Evolutionary conservation across 2,329 filamentous ascomycete genomes (phyloP), one percentile per base, ranked within the genome.

Genomic region (Penicillium sclerotigenum): DNA sequence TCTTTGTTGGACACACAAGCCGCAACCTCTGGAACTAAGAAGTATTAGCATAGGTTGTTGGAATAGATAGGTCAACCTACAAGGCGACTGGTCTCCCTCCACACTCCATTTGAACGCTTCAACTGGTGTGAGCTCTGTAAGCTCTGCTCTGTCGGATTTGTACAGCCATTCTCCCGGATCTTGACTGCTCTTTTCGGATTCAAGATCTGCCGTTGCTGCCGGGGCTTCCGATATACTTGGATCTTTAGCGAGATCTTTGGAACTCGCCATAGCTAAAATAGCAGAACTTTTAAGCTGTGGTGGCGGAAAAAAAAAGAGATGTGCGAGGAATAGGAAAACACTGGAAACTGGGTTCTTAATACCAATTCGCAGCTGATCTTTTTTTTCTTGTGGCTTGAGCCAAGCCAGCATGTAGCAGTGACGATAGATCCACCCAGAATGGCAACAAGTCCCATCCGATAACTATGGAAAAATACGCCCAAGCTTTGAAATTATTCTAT

Each of bases 51-150:
- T n/a, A n/a, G 2, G n/a, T 14, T 16, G 4, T 20, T 31, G 4
- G 11, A 9, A 26, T 14, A 20, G 4, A 22, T 48, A 6, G 40
- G 22, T 36, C 16, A 11, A 55, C 69, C 49, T 56, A 74, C 71
- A 73, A 22, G 71, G 71, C 18, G 71, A 74, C 58, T 74, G 68
- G 34, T 74, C 71, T 14, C 71, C 71, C 24, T 73, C 68, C 13
- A 74, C 71, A 54, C 68, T 71, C 71, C 71, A 74, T 40, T 68
- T 68, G 51, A 74, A 73, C 7, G 71, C 71, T 53, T 74, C 71
- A 1, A 64, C 65, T 2, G 71, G 70, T 1, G 69, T 71, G 2
- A 74, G 57, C 56, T 74, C 71, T 4, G 59, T 64, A 18, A 63
- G 59, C 29, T 73, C 71, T 28, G 56, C 28, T 47, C 31, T 47